Conservation (phyloP, 1,284 basidiomycete genomes). For the Uromyces viciae-fabae region DNA sequence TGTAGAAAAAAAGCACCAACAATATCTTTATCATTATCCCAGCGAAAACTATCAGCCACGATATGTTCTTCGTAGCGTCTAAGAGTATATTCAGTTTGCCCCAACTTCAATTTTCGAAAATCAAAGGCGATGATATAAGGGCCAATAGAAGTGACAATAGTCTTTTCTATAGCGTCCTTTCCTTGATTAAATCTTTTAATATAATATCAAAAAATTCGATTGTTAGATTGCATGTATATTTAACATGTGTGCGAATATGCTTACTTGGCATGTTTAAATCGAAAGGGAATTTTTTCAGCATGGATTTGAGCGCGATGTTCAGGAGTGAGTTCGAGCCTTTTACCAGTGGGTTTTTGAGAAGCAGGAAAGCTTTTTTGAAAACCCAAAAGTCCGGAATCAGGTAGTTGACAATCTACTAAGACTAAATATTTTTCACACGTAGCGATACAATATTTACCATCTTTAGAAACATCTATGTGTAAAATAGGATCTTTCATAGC, state of each 20-base stretch:
- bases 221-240: no score
- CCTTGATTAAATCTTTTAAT: slow-evolving; percentile 68
- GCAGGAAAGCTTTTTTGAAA: slow-evolving; percentile 96
- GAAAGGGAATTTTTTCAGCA: not conserved
- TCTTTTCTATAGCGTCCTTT: slow-evolving; percentile 49
- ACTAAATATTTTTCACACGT: slow-evolving; percentile 93
- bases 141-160: slow-evolving; percentile 23
- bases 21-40: slow-evolving; percentile 90
- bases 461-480: slow-evolving; percentile 88
- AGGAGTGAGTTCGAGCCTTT: slow-evolving; percentile 77
- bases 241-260: no score
- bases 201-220: no score
- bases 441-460: slow-evolving; percentile 91
- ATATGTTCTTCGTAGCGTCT: slow-evolving; percentile 80
- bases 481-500: slow-evolving; percentile 88
- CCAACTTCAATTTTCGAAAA: slow-evolving; percentile 46
- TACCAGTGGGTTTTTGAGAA: slow-evolving; percentile 83
- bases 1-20: slow-evolving; percentile 59
- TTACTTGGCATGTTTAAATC: slow-evolving; percentile 28
- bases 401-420: slow-evolving; percentile 81
- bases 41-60: slow-evolving; percentile 94
- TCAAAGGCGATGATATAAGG: slow-evolving; percentile 38
- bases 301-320: slow-evolving; percentile 63
- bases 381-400: slow-evolving; percentile 81
- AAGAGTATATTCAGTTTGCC: slow-evolving; percentile 43